These are phyloP conservation scores for Microsporum audouinii DNA, from an alignment of 2,329 filamentous ascomycete genomes.

Conservation along the genomic window DNA sequence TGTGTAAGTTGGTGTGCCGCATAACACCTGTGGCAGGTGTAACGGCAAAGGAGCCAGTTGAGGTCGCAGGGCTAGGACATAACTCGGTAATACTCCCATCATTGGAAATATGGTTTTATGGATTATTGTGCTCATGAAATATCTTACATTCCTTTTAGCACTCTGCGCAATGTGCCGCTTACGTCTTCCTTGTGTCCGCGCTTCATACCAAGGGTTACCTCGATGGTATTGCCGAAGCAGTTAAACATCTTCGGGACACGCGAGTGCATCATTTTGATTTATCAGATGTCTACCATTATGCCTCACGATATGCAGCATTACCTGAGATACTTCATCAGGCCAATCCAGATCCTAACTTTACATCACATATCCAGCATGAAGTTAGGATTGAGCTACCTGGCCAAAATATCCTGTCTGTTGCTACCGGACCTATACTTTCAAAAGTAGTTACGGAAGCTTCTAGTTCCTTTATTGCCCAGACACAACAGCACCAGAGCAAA, in stretches of 20 bases:
- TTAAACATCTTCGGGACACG: neutral
- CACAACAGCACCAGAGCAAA: neutral
- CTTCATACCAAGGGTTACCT: neutral
- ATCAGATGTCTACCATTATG: slow-evolving; percentile 34
- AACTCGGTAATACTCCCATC: neutral
- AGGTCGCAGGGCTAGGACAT: neutral
- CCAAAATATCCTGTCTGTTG: slow-evolving; percentile 25
- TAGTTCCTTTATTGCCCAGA: slow-evolving; percentile 27
- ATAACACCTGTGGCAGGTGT: neutral
- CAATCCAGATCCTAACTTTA: slow-evolving; percentile 16
- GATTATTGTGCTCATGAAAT: neutral
- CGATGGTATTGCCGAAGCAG: neutral
- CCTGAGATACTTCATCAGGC: slow-evolving; percentile 17
- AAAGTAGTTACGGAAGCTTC: slow-evolving; percentile 28
- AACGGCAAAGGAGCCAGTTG: neutral
- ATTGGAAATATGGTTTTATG: neutral
- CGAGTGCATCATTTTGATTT: neutral
- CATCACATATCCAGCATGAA: neutral
- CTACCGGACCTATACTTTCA: slow-evolving; percentile 18
- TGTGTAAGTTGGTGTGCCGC: neutral
- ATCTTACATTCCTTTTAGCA: neutral
- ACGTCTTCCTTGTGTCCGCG: neutral
- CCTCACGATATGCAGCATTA: slow-evolving; percentile 28
- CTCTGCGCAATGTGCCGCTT: neutral
- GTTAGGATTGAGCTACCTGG: slow-evolving; percentile 27